Conservation (phyloP, 805 yeast genomes). For the Schizosaccharomyces octosporus region DNA sequence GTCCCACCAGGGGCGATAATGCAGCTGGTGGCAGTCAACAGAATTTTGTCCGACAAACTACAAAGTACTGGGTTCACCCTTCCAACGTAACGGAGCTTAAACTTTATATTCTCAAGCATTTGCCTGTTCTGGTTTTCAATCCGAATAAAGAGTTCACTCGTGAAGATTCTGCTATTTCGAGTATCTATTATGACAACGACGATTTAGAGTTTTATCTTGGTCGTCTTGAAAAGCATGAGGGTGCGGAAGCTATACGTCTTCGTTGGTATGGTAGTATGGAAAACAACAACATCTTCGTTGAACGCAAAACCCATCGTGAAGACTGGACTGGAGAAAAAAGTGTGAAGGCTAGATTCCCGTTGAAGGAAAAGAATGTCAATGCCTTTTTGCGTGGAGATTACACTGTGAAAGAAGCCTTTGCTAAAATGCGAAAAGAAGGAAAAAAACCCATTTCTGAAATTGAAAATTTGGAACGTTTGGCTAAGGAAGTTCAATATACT, state of each 20-base stretch:
- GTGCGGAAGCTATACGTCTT: constrained; percentile 93
- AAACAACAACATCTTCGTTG: constrained; percentile 77
- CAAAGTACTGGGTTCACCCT: constrained; percentile 98
- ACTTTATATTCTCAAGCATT: constrained; percentile 71
- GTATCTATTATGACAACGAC: constrained; percentile 81
- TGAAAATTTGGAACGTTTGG: constrained; percentile 75
- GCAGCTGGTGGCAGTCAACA: constrained; percentile 97
- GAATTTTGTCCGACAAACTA: constrained; percentile 93
- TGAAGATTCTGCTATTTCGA: constrained; percentile 89
- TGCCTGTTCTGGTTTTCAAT: constrained; percentile 91
- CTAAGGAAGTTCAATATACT: constrained; percentile 78
- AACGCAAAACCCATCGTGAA: constrained; percentile 92
- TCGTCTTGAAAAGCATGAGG: constrained; percentile 83
- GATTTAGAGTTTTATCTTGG: constrained; percentile 82
- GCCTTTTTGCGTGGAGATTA: constrained; percentile 59
- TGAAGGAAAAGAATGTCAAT: constrained; percentile 78
- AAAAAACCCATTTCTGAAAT: constrained; percentile 69
- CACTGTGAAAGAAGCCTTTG: constrained; percentile 75
- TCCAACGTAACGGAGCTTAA: constrained; percentile 93
- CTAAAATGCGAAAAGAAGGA: constrained; percentile 78
- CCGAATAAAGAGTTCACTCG: constrained; percentile 84
- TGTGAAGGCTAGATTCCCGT: constrained; percentile 87
- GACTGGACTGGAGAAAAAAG: constrained; percentile 99
- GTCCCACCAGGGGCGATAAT: constrained; percentile 83
- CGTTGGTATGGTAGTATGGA: constrained; percentile 99